Base-by-base conservation (phyloP, 2,329 filamentous ascomycete genomes). In the Ophiostoma populinum region DNA sequence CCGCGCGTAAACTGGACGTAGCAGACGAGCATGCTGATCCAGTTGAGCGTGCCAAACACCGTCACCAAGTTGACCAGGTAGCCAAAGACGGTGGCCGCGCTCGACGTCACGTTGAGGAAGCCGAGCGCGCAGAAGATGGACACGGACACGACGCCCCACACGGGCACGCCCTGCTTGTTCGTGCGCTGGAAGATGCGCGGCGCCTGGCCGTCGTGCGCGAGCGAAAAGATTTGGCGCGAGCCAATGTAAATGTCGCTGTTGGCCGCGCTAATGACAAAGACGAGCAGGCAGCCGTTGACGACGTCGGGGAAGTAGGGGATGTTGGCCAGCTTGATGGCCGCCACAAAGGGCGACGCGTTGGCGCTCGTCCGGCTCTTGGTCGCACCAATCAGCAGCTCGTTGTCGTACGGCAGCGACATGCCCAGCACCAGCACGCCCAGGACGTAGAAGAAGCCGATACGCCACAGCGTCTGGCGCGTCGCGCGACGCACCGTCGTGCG, bases 181-280 rank as follows among this genome's bases (percentile, higher is more conserved):
- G 70, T 77, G 32, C 57, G 54, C 41, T 61, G 63, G 48, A 81
- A 59, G 45, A 76, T 55, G 8, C 50, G 50, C 2, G 76, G 76
- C 0, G 75, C 75, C 39, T 73, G 68, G 27, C 69, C 65, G 36
- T 75, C 70, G 27, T 71, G 58, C 22, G 75, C 73, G 10, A 82
- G 61, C 8, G 69, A 72, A 42, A 80, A 63, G 24, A 82, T 61
- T 26, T 78, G 74, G 17, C 77, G 72, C 38, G 69, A 75, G 40
- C 71, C 73, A 27, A 75, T 78, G 57, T 80, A 82, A 40, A 85
- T 65, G 55, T 80, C 80, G 11, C 77, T 79, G 55, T 80, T 82
- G 40, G 77, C 80, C 6, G 80, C 80, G 0, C 78, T 81, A 45
- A 83, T 70, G 7, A 85, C 80, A 3, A 79, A 80, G 0, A 79